Evolutionary conservation across 352 stramenopile genomes (phyloP), one percentile per base, ranked within the genome.

Genomic region (Halophytophthora polymorphica): DNA sequence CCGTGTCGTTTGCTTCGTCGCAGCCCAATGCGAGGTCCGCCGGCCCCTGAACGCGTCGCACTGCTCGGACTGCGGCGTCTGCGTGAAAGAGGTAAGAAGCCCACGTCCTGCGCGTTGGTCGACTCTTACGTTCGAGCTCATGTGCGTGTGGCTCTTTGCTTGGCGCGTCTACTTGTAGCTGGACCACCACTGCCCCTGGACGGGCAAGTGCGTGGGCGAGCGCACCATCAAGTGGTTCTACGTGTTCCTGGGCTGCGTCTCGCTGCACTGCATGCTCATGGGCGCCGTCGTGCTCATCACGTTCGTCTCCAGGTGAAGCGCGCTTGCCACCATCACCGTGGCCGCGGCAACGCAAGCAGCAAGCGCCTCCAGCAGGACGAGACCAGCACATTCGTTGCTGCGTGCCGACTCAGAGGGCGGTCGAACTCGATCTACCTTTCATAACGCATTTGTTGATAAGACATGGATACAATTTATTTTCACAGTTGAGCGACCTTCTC

Each of bases 181-280:
- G 56, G 89, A 97, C 56, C 89, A 97, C 63, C 89, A 97, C 56
- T 97, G 89, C 54, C 89, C 89, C 19, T 97, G 88, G 85, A 97
- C 89, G 12, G 86, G 88, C 55, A 96, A 96, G 61, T 96, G 88
- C 65, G 82, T 96, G 18, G 88, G 86, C 46, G 71, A 87, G 56
- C 66, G 79, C 55, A 96, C 80, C 22, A 65, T 95, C 25, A 68
- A 70, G 35, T 86, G 64, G 69, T 96, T 96, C 52, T 91, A 94
- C 66, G 68, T 74, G 15, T 96, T 93, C 55, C 57, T 93, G 17
- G 67, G 57, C 17, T 68, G 61, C 56, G 81, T 93, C 63, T 77
- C 72, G 23, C 40, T 87, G 18, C 81, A 92, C 50, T 71, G 86
- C 37, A 71, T 88, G 41, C 68, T 84, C 45, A 70, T 80, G 33